Evolutionary conservation across 306 rosid species (phyloP).

Genomic region (Pyrus bretschneideri): DNA sequence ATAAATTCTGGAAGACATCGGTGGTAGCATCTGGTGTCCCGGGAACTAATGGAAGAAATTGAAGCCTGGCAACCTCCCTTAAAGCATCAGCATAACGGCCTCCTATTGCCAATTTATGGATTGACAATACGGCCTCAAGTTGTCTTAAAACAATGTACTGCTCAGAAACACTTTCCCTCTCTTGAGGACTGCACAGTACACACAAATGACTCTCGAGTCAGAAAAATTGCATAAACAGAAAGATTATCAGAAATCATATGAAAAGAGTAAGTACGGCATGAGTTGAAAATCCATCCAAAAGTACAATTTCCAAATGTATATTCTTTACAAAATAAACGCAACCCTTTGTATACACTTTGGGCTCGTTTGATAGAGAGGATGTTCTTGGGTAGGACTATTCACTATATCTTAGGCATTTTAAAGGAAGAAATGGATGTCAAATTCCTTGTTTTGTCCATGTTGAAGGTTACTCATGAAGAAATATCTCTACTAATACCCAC

Average conservation of each 20-base stretch:
- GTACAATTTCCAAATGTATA: neutral
- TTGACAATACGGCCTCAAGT: constrained; percentile 78
- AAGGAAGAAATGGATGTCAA: no score
- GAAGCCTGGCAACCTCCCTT: constrained; percentile 89
- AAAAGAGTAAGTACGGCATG: neutral
- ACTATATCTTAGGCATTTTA: no score
- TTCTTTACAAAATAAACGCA: neutral
- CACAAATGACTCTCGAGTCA: constrained; percentile 7
- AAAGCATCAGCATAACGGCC: constrained; percentile 71
- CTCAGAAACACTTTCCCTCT: constrained; percentile 71
- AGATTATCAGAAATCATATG: neutral
- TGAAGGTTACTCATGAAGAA: no score
- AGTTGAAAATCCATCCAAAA: neutral
- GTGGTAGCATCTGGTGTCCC: constrained; percentile 60
- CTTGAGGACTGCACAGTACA: constrained; percentile 64
- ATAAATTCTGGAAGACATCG: constrained; percentile 65
- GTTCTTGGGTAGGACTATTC: no score
- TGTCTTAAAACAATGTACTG: constrained; percentile 90
- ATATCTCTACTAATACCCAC: no score
- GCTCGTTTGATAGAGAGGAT: no score
- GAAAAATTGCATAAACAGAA: neutral
- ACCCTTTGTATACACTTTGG: neutral
- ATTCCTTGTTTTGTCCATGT: no score
- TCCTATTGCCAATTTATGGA: constrained; percentile 77
- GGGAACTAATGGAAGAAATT: constrained; percentile 88